Evolutionary conservation across 2,329 filamentous ascomycete species (phyloP).

Genomic region (Trichophyton rubrum): DNA sequence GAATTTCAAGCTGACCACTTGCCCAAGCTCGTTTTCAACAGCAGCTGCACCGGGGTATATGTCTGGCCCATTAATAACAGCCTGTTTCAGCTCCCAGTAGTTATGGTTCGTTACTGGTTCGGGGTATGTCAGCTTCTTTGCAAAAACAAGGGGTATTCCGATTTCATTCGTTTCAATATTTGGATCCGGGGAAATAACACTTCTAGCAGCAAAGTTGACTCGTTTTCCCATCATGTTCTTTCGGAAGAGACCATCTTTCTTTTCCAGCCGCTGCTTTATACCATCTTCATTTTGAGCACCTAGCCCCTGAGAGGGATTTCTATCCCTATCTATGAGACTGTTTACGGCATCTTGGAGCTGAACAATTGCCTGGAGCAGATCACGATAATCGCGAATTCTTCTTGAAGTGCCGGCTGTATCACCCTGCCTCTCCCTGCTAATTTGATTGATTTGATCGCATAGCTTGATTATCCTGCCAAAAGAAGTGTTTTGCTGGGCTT

Average conservation of each 20-base stretch:
- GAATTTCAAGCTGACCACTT: slow-evolving; percentile 73
- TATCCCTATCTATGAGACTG: slow-evolving; percentile 77
- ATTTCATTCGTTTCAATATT: slow-evolving; percentile 99
- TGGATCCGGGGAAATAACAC: slow-evolving; percentile 94
- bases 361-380: slow-evolving; percentile 71
- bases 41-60: slow-evolving; percentile 90
- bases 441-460: slow-evolving; percentile 60
- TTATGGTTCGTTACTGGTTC: slow-evolving; percentile 97
- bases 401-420: slow-evolving; percentile 32
- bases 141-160: slow-evolving; percentile 95
- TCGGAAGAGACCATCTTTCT: slow-evolving; percentile 95
- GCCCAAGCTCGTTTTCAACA: slow-evolving; percentile 90
- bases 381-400: slow-evolving; percentile 52
- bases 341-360: slow-evolving; percentile 83
- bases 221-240: slow-evolving; percentile 99
- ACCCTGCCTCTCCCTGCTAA: slow-evolving; percentile 55
- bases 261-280: slow-evolving; percentile 95
- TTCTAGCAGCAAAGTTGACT: slow-evolving; percentile 94
- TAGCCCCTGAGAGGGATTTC: slow-evolving; percentile 67
- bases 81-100: slow-evolving; percentile 88
- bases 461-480: slow-evolving; percentile 74
- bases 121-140: slow-evolving; percentile 87
- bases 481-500: slow-evolving; percentile 75
- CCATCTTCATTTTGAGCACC: slow-evolving; percentile 74
- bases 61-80: slow-evolving; percentile 85